Base-by-base conservation (phyloP, 2,329 filamentous ascomycete species). In the Huntiella omanensis region DNA sequence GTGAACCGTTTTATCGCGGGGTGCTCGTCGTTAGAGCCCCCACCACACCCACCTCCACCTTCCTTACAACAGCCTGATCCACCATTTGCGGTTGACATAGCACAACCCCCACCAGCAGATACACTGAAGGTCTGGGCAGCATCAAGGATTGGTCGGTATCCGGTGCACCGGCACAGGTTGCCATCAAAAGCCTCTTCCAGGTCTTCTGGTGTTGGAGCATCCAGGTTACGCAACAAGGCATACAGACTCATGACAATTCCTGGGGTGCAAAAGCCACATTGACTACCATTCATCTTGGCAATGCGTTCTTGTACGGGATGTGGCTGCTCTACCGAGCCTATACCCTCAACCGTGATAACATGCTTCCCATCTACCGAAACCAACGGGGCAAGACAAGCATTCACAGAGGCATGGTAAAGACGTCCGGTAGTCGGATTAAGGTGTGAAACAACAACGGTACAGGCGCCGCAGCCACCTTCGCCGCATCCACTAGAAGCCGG, bases 161-260 rank as follows among this genome's bases (percentile, higher is more conserved):
- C 91, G 0, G 91, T 98, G 62, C 91, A 98, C 45, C 91, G 75
- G 58, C 91, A 98, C 22, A 96, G 65, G 53, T 98, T 98, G 0
- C 91, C 91, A 60, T 98, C 91, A 56, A 96, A 96, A 0, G 88
- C 87, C 63, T 96, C 91, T 61, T 98, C 91, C 33, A 96, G 72
- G 28, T 92, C 83, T 54, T 84, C 75, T 56, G 88, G 76, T 2
- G 76, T 78, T 0, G 88, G 87, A 15, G 70, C 69, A 3, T 77
- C 69, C 53, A 87, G 82, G 57, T 96, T 96, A 50, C 91, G 74
- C 32, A 98, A 68, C 39, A 96, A 69, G 4, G 91, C 91, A 61
- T 98, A 98, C 47, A 96, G 63, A 59, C 87, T 95, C 83, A 96
- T 96, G 52, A 96, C 87, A 56, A 98, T 96, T 2, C 91, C 91